A percentile compares a stretch with the other conserved stretches of the same genome.
Conservation (phyloP, 352 stramenopile species). For the Thraustotheca clavata region DNA sequence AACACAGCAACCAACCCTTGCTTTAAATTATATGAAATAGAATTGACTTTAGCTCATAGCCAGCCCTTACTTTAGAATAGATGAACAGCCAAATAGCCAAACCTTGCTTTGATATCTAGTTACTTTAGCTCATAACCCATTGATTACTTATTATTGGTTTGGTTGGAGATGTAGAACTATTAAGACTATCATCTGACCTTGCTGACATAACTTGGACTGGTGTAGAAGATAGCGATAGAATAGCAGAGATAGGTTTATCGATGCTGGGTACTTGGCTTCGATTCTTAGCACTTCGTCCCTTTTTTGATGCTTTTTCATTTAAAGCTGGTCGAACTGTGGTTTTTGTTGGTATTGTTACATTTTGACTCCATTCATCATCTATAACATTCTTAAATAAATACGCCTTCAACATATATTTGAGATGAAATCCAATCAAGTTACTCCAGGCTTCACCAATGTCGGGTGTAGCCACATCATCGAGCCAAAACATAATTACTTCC, state of each 20-base stretch:
- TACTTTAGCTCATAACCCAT: no score
- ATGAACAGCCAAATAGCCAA: no score
- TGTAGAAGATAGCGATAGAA: neutral
- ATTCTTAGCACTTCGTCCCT: neutral
- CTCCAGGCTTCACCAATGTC: slow-evolving; percentile 19
- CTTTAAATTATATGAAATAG: no score
- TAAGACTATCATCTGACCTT: neutral
- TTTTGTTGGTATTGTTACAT: neutral
- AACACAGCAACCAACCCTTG: no score
- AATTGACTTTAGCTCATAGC: no score
- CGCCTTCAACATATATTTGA: slow-evolving; percentile 21
- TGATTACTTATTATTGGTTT: no score
- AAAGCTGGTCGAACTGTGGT: no score
- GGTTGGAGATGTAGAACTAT: neutral
- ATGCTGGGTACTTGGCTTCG: neutral
- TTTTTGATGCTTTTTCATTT: neutral
- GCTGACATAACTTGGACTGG: neutral
- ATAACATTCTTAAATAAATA: neutral
- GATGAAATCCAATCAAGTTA: slow-evolving; percentile 16
- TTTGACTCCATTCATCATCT: slow-evolving; percentile 17
- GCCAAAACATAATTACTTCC: slow-evolving; percentile 20
- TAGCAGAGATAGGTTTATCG: neutral
- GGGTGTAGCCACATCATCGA: slow-evolving; percentile 9
- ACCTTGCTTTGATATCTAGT: no score
- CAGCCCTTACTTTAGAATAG: no score